Base-by-base conservation (phyloP, 23 red algal species). In the Gracilariopsis chorda region DNA sequence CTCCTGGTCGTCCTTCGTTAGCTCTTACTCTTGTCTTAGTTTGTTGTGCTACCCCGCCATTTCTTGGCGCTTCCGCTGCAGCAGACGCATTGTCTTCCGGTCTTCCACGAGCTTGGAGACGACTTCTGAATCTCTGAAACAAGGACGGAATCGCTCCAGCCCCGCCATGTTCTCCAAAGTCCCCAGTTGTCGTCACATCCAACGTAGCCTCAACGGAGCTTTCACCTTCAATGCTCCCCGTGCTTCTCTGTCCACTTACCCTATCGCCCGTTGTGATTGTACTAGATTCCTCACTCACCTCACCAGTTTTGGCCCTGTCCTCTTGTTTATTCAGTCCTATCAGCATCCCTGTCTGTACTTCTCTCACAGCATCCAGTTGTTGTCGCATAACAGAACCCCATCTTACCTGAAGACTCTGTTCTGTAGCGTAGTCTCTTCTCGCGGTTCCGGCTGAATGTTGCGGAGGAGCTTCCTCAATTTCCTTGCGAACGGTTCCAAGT, bases 321-420 rank as follows among this genome's bases (percentile, higher is more conserved):
- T 73, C 67, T 73, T 73, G 67, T 12, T 73, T 73, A 24, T 73
- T 73, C 24, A 73, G 67, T 46, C 67, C 85, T 28, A 89, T 89
- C 69, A 89, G 57, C 85, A 89, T 89, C 29, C 85, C 85, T 51
- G 85, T 76, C 60, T 89, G 85, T 14, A 89, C 85, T 41, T 89
- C 85, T 61, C 70, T 64, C 48, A 89, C 85, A 28, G 72, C 85
- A 73, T 89, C 85, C 52, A 89, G 48, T 57, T 89, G 85, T n/a
- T 77, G 51, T 42, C 85, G 85, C 48, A 89, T 78, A 24, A 62
- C 33, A 58, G 51, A 42, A 42, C 85, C 68, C 85, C 85, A 89
- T 33, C 33, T 42, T n/a, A 89, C 69, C 63, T 89, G 85, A 1
- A 53, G 52, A 48, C 58, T 28, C 43, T 89, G 85, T 29, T 89